Base-by-base conservation (phyloP, 2,329 filamentous ascomycete genomes). In the Beauveria medogensis region DNA sequence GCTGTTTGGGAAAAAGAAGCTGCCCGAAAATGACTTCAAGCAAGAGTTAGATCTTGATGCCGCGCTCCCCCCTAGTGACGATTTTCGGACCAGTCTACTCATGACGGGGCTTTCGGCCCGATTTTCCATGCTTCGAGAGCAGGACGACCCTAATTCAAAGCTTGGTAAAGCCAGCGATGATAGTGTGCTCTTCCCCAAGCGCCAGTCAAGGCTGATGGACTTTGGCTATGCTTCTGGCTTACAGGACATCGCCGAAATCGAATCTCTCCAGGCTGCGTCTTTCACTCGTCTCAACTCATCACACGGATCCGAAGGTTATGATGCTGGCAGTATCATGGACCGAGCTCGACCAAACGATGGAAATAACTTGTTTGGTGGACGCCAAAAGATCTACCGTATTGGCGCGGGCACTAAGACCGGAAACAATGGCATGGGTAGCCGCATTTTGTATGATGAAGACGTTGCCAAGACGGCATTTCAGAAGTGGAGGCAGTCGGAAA, bases 81-180 rank as follows among this genome's bases (percentile, higher is more conserved):
- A 97, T 70, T 97, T 99, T 74, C 86, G 94, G 61, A 99, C 94
- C 3, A 97, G 94, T 78, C 78, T 99, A 62, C 80, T 99, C 64
- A 96, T 99, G 93, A 92, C 91, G 0, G 93, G 92, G 47, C 81
- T 99, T 5, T 97, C 93, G 0, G 91, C 92, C 14, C 87, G 94
- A 7, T 99, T 99, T 73, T 97, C 93, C 67, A 97, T 97, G 93
- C 78, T 97, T 37, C 82, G 91, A 68, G 93, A 97, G 73, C 93
- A 97, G 72, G 92, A 97, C 71, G 92, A 97, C 69, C 93, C 93
- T 1, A 88, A 80, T 64, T 93, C 91, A 2, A 89, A 92, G 72
- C 82, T 97, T 37, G 93, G 93, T 62, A 97, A 97, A 74, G 93
- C 93, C 18, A 94, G 90, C 73, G 93, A 97, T 70, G 93, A 97